These are phyloP conservation scores for Debaryomyces prosopidis DNA, from an alignment of 805 yeast genomes.

Conservation along the genomic window DNA sequence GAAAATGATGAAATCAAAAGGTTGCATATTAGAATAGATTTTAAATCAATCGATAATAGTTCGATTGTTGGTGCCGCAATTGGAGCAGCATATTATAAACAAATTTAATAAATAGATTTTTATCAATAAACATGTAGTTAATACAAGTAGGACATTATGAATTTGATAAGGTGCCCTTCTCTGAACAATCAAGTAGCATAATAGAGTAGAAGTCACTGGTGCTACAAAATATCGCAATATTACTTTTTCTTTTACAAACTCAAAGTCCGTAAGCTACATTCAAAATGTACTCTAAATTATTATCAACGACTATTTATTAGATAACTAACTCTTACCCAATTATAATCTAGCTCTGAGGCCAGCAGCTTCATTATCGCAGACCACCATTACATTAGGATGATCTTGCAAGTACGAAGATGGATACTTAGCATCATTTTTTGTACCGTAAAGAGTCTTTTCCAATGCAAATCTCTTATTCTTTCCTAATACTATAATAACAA, in stretches of 20 bases:
- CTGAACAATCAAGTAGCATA: no score
- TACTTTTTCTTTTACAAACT: no score
- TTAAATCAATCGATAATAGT: constrained; percentile 45
- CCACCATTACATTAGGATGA: constrained; percentile 45
- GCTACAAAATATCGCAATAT: no score
- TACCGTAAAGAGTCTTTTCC: constrained; percentile 42
- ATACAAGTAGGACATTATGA: no score
- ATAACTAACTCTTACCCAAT: background rate
- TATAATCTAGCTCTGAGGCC: constrained; percentile 37
- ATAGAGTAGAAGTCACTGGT: no score
- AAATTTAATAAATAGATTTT: background rate
- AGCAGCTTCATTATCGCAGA: constrained; percentile 51
- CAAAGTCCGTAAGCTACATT: no score
- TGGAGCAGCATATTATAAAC: constrained; percentile 43
- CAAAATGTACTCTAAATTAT: no score
- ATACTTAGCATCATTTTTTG: constrained; percentile 35
- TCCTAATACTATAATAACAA: constrained; percentile 54
- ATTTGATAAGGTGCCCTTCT: no score
- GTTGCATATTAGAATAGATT: constrained; percentile 32
- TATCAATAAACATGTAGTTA: no score
- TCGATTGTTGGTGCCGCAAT: constrained; percentile 56
- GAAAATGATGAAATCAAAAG: constrained; percentile 21
- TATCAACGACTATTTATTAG: no score
- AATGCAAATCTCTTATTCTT: constrained; percentile 46
- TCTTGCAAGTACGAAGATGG: constrained; percentile 54